Percentiles rank a stretch among this genome's conserved stretches.
These are phyloP conservation scores for Penicillium sp. DNA, from an alignment of 2,329 filamentous ascomycete species.

Conservation along the genomic window DNA sequence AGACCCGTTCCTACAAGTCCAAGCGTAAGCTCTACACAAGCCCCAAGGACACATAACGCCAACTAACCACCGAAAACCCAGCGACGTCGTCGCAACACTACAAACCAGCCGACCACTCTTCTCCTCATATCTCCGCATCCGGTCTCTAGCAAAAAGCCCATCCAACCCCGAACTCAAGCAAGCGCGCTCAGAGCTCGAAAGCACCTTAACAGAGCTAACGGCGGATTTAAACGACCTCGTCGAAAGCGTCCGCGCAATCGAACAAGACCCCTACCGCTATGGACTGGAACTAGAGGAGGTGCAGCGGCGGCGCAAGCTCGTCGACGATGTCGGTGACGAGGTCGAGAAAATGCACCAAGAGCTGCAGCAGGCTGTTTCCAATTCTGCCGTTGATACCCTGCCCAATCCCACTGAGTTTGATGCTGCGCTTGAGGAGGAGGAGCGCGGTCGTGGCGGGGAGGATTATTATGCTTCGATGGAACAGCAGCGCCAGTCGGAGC, in stretches of 20 bases:
- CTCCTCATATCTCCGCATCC: slow-evolving; percentile 92
- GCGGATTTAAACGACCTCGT: slow-evolving; percentile 87
- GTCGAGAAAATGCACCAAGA: slow-evolving; percentile 86
- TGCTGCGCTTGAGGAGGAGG: slow-evolving; percentile 42
- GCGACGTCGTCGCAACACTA: slow-evolving; percentile 84
- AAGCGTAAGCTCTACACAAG: slow-evolving; percentile 36
- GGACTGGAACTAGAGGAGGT: slow-evolving; percentile 83
- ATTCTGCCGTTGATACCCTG: slow-evolving; percentile 45
- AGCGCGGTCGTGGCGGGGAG: slow-evolving; percentile 42
- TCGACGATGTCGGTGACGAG: slow-evolving; percentile 85
- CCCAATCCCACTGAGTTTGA: slow-evolving; percentile 61
- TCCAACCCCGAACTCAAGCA: slow-evolving; percentile 68
- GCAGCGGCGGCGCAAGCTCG: slow-evolving; percentile 71
- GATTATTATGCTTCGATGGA: slow-evolving; percentile 79
- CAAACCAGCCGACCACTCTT: slow-evolving; percentile 80
- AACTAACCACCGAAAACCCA: slow-evolving; percentile 38
- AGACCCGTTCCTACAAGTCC: slow-evolving; percentile 50
- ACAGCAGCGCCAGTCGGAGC: slow-evolving; percentile 82
- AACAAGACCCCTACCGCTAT: slow-evolving; percentile 81
- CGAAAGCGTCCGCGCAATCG: slow-evolving; percentile 81
- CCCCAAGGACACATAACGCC: slow-evolving; percentile 2
- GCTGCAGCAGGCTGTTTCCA: slow-evolving; percentile 60
- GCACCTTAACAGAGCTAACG: slow-evolving; percentile 69
- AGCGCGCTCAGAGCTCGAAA: slow-evolving; percentile 70
- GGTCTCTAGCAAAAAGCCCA: slow-evolving; percentile 70